phyloP scores from a whole-genome alignment of 2,329 filamentous ascomycete genomes.

The Neurospora crassa region DNA sequence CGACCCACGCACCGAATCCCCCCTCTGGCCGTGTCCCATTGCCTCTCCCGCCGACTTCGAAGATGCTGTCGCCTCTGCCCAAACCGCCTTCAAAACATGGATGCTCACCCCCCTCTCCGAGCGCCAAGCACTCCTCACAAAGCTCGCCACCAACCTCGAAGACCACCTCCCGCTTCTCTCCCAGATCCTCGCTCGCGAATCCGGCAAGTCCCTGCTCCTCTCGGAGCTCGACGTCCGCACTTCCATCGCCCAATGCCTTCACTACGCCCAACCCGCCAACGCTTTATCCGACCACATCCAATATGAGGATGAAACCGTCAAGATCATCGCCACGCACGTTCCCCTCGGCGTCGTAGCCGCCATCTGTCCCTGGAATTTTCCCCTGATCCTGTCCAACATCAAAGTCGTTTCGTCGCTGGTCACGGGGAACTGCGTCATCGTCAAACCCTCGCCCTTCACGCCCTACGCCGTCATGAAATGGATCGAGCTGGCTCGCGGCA shows the following conservation, averaged over 20 bases:
- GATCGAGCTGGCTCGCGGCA: conserved; percentile 36
- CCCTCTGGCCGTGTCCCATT: conserved; percentile 35
- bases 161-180: conserved; percentile 32
- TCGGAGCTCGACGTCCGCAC: conserved; percentile 2
- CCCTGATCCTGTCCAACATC: conserved; percentile 34
- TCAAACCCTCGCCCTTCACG: conserved; percentile 50
- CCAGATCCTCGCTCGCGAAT: conserved; percentile 36
- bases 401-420: conserved; percentile 41
- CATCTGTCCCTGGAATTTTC: conserved; percentile 54
- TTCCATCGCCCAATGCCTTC: conserved; percentile 26
- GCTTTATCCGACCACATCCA: conserved; percentile 36
- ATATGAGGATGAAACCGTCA: conserved; percentile 33
- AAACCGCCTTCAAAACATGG: conserved; percentile 38
- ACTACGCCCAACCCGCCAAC: conserved; percentile 24
- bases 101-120: conserved; percentile 32
- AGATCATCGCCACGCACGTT: conserved; percentile 31
- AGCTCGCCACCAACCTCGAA: conserved; percentile 30
- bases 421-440: conserved; percentile 43
- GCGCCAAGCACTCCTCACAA: conserved; percentile 29
- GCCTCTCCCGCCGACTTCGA: conserved; percentile 32
- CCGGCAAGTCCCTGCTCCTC: conserved; percentile 37
- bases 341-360: conserved; percentile 42
- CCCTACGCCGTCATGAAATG: conserved; percentile 43
- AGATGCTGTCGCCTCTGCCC: conserved; percentile 34
- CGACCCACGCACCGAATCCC: conserved; percentile 35